Conservation (phyloP, 2,329 filamentous ascomycete species). For the Monilinia fructicola region DNA sequence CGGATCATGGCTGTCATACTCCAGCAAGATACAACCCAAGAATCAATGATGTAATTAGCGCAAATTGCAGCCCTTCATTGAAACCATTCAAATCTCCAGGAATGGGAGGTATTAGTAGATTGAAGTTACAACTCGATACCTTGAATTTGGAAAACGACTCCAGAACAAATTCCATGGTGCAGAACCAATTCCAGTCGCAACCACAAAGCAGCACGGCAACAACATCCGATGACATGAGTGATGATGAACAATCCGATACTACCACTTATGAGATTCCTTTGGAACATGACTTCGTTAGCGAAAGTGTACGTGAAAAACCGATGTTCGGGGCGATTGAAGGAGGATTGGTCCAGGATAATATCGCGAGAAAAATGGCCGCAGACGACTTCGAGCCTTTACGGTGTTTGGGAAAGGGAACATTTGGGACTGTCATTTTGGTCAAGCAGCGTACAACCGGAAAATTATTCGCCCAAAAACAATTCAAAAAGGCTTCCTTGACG, state of each 20-base stretch:
- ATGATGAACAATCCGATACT: constrained; percentile 65
- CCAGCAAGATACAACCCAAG: constrained; percentile 39
- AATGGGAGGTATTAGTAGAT: constrained; percentile 73
- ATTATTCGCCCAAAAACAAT: constrained; percentile 96
- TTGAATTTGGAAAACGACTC: constrained; percentile 62
- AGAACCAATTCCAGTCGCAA: constrained; percentile 58
- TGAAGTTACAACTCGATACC: constrained; percentile 79
- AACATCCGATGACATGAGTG: constrained; percentile 48
- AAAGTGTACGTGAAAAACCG: constrained; percentile 49
- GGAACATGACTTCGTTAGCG: constrained; percentile 80
- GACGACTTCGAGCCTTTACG: constrained; percentile 87
- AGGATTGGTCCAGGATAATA: constrained; percentile 50
- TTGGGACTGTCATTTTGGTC: constrained; percentile 90
- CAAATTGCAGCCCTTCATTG: constrained; percentile 61
- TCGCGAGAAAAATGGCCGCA: constrained; percentile 78
- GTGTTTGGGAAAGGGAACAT: constrained; percentile 94
- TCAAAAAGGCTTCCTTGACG: constrained; percentile 92
- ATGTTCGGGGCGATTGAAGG: constrained; percentile 52
- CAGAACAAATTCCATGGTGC: constrained; percentile 57
- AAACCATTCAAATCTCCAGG: constrained; percentile 49
- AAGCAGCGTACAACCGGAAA: constrained; percentile 85
- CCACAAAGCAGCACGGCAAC: constrained; percentile 47
- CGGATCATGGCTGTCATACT: constrained; percentile 48
- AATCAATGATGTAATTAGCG: constrained; percentile 48
- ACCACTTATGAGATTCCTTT: constrained; percentile 84